Conservation (phyloP, 2,329 filamentous ascomycete genomes). For the Ampelomyces quisqualis region DNA sequence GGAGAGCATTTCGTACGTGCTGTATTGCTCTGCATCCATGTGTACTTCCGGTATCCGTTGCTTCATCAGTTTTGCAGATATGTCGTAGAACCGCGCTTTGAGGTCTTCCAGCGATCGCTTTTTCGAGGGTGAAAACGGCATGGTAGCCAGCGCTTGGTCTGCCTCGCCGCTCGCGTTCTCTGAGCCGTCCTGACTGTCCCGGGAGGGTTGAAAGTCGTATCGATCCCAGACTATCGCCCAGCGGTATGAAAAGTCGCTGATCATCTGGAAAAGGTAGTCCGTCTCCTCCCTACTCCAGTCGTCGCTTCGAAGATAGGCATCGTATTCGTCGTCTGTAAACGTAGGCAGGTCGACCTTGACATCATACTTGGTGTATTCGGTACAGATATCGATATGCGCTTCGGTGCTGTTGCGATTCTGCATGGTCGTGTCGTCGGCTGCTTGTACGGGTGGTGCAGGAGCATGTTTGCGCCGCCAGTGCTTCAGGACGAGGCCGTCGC, state of each 20-base stretch:
- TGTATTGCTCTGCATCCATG: slow-evolving; percentile 84
- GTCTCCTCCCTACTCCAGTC: slow-evolving; percentile 94
- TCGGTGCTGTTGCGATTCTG: slow-evolving; percentile 39
- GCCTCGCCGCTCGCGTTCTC: slow-evolving; percentile 23
- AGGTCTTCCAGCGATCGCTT: slow-evolving; percentile 80
- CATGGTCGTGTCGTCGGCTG: slow-evolving; percentile 36
- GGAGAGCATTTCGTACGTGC: slow-evolving; percentile 79
- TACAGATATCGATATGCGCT: slow-evolving; percentile 49
- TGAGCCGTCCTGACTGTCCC: slow-evolving; percentile 20
- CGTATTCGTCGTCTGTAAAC: slow-evolving; percentile 87
- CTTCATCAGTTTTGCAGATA: slow-evolving; percentile 60
- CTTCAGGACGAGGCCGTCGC: slow-evolving; percentile 68
- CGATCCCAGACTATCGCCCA: slow-evolving; percentile 93
- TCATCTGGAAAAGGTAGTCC: slow-evolving; percentile 79
- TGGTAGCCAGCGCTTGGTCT: slow-evolving; percentile 29
- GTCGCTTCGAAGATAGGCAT: slow-evolving; percentile 66
- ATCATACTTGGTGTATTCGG: slow-evolving; percentile 82
- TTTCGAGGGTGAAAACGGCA: slow-evolving; percentile 49
- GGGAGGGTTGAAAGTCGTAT: slow-evolving; percentile 68
- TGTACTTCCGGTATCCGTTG: slow-evolving; percentile 43
- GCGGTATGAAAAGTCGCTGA: slow-evolving; percentile 76
- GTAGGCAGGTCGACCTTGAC: slow-evolving; percentile 73
- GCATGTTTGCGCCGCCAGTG: slow-evolving; percentile 74
- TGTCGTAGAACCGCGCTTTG: slow-evolving; percentile 85
- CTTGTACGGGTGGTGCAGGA: slow-evolving; percentile 30